Evolutionary conservation across 768 basidiomycete species (phyloP).

Genomic region (Sutorius australiensis): DNA sequence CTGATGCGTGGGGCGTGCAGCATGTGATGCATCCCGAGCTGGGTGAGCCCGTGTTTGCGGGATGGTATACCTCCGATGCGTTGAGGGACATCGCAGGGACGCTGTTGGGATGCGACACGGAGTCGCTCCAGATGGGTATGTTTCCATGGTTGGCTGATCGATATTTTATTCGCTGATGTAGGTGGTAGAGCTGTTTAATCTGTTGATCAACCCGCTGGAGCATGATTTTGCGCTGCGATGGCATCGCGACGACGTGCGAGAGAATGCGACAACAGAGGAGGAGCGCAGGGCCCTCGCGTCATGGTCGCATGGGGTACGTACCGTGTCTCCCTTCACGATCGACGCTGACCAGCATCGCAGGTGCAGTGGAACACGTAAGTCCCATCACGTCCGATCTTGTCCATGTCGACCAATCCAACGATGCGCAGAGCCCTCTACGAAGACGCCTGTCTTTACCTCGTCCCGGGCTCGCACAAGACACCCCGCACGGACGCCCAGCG

Average conservation of each 20-base stretch:
- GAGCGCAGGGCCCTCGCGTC: conserved; percentile 52
- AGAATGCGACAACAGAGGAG: conserved; percentile 54
- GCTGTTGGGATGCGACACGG: conserved; percentile 52
- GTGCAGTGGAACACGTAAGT: conserved; percentile 81
- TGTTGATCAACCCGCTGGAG: conserved; percentile 63
- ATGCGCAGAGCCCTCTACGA: conserved; percentile 47
- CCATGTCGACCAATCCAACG: too few relatives aligned
- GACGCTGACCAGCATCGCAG: conserved; percentile 30
- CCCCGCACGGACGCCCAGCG: conserved; percentile 60
- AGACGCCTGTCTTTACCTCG: conserved; percentile 67
- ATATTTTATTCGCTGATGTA: too few relatives aligned
- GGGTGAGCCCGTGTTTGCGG: conserved; percentile 52
- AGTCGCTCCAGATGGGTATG: conserved; percentile 69
- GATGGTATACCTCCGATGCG: conserved; percentile 61
- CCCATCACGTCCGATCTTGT: too few relatives aligned
- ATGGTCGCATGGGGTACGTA: conserved; percentile 61
- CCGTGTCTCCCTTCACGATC: background rate
- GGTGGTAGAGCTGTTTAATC: conserved; percentile 59
- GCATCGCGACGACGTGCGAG: conserved; percentile 75
- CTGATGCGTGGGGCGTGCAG: conserved; percentile 79
- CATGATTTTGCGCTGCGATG: conserved; percentile 72
- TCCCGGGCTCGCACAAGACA: conserved; percentile 61
- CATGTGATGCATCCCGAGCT: conserved; percentile 79
- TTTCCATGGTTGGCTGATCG: background rate
- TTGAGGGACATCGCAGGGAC: conserved; percentile 42